A percentile compares a stretch with the other conserved stretches of the same genome.
Evolutionary conservation across 176 grass and related monocot species (phyloP).

Genomic region (Pontederia crassipes): DNA sequence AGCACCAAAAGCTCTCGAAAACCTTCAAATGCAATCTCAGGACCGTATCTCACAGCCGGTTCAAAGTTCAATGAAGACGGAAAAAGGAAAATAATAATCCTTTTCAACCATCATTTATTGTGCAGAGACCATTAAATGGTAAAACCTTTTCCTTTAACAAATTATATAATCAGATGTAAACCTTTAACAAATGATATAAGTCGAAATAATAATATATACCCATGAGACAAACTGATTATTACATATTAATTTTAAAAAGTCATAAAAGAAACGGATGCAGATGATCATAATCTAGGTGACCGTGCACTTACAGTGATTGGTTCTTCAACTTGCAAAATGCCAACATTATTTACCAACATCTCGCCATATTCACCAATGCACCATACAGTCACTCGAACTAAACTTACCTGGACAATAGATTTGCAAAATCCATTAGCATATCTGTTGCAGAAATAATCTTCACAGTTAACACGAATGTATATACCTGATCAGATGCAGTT

Average conservation of each 20-base stretch:
- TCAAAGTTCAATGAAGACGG: too few species aligned
- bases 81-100: too few species aligned
- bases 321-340: constrained; percentile 64
- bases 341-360: constrained; percentile 92
- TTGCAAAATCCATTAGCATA: constrained; percentile 22
- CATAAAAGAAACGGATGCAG: neutral
- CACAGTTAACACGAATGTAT: constrained; percentile 19
- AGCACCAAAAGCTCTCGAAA: too few species aligned
- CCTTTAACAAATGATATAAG: too few species aligned
- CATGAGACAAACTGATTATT: neutral
- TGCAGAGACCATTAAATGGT: too few species aligned
- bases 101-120: too few species aligned
- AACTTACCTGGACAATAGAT: constrained; percentile 69
- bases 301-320: constrained; percentile 62
- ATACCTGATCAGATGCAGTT: constrained; percentile 68
- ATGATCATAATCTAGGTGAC: too few species aligned
- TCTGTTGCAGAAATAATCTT: neutral
- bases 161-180: too few species aligned
- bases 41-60: too few species aligned
- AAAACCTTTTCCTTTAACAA: too few species aligned
- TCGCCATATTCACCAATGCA: constrained; percentile 98
- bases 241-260: neutral
- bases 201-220: too few species aligned
- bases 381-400: constrained; percentile 93
- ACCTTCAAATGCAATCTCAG: too few species aligned